Base-by-base conservation (phyloP, 768 basidiomycete species). In the Kwoniella europaea region DNA sequence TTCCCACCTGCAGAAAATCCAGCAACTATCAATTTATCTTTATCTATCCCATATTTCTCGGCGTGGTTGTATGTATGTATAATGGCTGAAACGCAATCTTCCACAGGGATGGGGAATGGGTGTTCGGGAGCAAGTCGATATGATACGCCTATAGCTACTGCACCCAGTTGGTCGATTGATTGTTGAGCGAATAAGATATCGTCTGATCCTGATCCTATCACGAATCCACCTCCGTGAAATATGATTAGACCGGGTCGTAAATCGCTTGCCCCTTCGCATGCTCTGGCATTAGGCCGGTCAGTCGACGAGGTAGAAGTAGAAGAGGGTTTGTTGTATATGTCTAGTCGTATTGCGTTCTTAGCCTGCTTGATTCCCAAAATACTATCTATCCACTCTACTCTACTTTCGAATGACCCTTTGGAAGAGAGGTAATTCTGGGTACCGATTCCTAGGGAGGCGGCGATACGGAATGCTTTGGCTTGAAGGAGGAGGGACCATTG, bases 1-100 rank as follows among this genome's bases (percentile, higher is more conserved):
- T 74, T 80, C 16, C 73, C 79, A 57, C 79, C 79, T 16, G 79
- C 79, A 9, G 73, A 74, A 66, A 80, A 77, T 20, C 79, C 79
- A 15, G 65, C 65, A 10, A 78, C 43, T 18, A 72, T 58, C 24
- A 80, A 65, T 59, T 64, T 58, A 42, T 68, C 54, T 0, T 52
- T 18, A 65, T 80, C 76, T 24, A 80, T 71, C 0, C 74, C 74
- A 18, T 71, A 69, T 22, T 63, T 56, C 15, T 56, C 56, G 0
- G 76, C 69, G 54, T 78, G 59, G 24, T 59, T 46, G 41, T 43
- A 50, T 9, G 78, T 50, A 20, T 71, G 69, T 27, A 71, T 16
- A 42, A 80, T 67, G 3, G 79, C 71, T 41, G 76, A 77, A 18
- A 65, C 71, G 42, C 77, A 72, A 59, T 80, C 79, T 57, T 80